Evolutionary conservation across 768 basidiomycete genomes (phyloP), one percentile per base, ranked within the genome.

Genomic region (Boletus sp.): DNA sequence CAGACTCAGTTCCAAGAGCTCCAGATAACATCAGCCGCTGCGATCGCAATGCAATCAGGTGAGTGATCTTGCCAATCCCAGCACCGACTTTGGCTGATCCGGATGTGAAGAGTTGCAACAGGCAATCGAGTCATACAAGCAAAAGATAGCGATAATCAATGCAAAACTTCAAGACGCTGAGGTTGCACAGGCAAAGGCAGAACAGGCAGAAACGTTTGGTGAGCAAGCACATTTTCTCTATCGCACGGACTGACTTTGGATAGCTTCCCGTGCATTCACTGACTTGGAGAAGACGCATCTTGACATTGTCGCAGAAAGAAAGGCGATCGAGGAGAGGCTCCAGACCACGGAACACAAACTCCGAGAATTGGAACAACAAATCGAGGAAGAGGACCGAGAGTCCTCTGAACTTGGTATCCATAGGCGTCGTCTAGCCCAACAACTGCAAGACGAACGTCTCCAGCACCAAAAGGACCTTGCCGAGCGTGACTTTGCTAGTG

Each of bases 401-500:
- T 80, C 80, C 13, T 80, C 84, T 23, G 86, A 89, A 57, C 74
- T 85, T 35, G 83, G 79, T 29, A 68, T 83, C 21, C 79, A 88
- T 38, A 79, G 84, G 30, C 82, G 84, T 55, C 80, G 87, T 25
- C 73, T 91, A n/a, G 76, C 81, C 1, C 87, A 87, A 54, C 86
- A 89, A 64, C 76, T 93, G 63, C 87, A 90, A 57, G 87, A 89
- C 53, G 86, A 88, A 66, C 79, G 88, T 57, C 83, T 87, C 53
- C 85, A 85, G 51, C 84, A 92, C 64, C 82, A 84, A 64, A 87
- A 91, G 62, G 88, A 92, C 57, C 77, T 91, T n/a, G 75, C 81
- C 1, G 88, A 91, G 57, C 80, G 88, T 6, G 89, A 91, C 68
- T 89, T 90, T 66, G 74, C 85, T 11, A 78, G 81, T 32, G 85